Evolutionary conservation across 768 basidiomycete species (phyloP).

Genomic region (Tricholoma sp.): DNA sequence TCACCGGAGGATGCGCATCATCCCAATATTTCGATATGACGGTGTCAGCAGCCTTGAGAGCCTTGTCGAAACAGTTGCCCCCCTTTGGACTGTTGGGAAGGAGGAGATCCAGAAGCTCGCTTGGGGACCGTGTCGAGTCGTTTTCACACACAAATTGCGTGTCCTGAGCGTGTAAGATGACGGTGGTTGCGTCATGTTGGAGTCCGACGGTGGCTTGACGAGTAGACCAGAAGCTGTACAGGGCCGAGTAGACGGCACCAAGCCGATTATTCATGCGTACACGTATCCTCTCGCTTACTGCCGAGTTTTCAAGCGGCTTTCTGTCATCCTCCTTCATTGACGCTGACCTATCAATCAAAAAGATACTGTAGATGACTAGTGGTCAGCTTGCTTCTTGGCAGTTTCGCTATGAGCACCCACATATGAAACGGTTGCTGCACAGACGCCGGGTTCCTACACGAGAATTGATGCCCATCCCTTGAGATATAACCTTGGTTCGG

Average conservation of each 20-base stretch:
- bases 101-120: conserved; percentile 34
- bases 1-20: conserved; percentile 47
- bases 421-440: conserved; percentile 56
- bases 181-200: conserved; percentile 51
- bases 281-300: conserved; percentile 32
- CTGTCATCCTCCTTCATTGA: conserved; percentile 43
- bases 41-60: conserved; percentile 29
- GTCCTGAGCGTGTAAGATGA: conserved; percentile 39
- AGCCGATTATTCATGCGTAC: conserved; percentile 40
- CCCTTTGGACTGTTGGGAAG: conserved; percentile 25
- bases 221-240: conserved; percentile 53
- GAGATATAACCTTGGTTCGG: conserved; percentile 35
- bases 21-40: conserved; percentile 46
- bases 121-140: conserved; percentile 41
- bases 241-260: conserved; percentile 53
- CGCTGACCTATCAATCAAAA: not conserved
- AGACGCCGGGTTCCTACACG: conserved; percentile 47
- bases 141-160: conserved; percentile 29
- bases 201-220: conserved; percentile 32
- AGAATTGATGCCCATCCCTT: conserved; percentile 49
- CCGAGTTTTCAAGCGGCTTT: conserved; percentile 39
- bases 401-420: conserved; percentile 29
- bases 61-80: conserved; percentile 41
- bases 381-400: not conserved
- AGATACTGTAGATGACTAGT: conserved; percentile 1